Evolutionary conservation across 164 flowering plant genomes (phyloP).

Genomic region (Cinnamomum chago): DNA sequence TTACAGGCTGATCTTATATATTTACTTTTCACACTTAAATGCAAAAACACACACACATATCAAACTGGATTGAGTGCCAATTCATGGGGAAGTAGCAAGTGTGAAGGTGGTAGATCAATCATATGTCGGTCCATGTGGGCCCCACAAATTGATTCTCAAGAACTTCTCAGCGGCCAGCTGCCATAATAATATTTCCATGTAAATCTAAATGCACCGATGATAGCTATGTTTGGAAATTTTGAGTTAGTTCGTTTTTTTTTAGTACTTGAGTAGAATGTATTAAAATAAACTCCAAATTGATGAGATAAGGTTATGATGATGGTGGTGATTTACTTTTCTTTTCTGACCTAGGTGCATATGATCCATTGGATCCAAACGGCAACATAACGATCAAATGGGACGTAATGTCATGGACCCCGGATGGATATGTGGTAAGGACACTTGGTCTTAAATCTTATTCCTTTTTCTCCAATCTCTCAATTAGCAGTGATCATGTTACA

Average conservation of each 20-base stretch:
- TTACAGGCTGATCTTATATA: neutral
- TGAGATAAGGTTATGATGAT: too few relatives aligned
- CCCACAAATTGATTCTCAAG: neutral
- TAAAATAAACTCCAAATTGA: neutral
- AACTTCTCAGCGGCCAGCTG: neutral
- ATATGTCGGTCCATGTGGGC: neutral
- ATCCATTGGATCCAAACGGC: conserved; percentile 54
- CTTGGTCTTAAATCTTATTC: neutral
- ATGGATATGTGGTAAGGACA: conserved; percentile 53
- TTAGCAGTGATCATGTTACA: too few relatives aligned
- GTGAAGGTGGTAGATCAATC: too few relatives aligned
- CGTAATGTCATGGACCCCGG: conserved; percentile 54
- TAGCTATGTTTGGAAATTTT: neutral
- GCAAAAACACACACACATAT: neutral
- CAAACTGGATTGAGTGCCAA: neutral
- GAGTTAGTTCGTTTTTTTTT: neutral
- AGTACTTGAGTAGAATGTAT: neutral
- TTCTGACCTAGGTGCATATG: conserved; percentile 40
- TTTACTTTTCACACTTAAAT: neutral
- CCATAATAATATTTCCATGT: neutral
- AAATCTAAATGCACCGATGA: neutral
- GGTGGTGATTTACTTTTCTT: neutral
- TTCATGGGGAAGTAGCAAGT: neutral
- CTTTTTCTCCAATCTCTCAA: neutral
- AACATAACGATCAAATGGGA: conserved; percentile 64